phyloP scores from a whole-genome alignment of 176 grass and related monocot species.

The Poa pratensis region DNA sequence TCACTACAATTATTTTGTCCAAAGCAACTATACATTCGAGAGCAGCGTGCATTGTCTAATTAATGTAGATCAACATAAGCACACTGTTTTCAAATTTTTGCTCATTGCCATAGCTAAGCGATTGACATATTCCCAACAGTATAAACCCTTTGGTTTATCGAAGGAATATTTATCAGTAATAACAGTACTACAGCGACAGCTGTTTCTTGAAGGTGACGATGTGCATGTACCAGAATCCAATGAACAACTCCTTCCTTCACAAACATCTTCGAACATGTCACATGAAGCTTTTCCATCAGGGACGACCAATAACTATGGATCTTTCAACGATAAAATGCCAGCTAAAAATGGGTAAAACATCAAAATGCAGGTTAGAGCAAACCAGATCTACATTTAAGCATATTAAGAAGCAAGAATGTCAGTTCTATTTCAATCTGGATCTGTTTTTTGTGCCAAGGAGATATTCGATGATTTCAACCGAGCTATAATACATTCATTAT shows the following conservation, averaged over 20 bases:
- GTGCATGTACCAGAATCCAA: slow-evolving; percentile 33
- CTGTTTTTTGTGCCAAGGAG: slow-evolving; percentile 72
- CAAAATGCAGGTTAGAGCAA: slow-evolving; percentile 8
- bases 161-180: slow-evolving; percentile 44
- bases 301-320: slow-evolving; percentile 70
- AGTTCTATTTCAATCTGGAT: slow-evolving; percentile 50
- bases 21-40: no score
- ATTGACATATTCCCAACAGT: no score
- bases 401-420: slow-evolving; percentile 19
- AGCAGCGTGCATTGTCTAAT: no score
- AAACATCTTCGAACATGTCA: slow-evolving; percentile 76
- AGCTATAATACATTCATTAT: slow-evolving; percentile 78
- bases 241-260: slow-evolving; percentile 86
- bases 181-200: slow-evolving; percentile 44
- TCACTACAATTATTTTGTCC: no score
- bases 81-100: no score
- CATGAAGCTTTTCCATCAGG: slow-evolving; percentile 82
- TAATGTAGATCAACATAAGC: no score
- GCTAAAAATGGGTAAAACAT: slow-evolving; percentile 66
- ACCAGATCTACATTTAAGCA: background rate
- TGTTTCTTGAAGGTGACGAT: slow-evolving; percentile 64
- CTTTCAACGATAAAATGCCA: slow-evolving; percentile 84
- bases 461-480: slow-evolving; percentile 70
- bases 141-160: slow-evolving; percentile 53
- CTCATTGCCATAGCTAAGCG: no score